Evolutionary conservation across 2,329 filamentous ascomycete genomes (phyloP).

Genomic region (Beauveria sp.): DNA sequence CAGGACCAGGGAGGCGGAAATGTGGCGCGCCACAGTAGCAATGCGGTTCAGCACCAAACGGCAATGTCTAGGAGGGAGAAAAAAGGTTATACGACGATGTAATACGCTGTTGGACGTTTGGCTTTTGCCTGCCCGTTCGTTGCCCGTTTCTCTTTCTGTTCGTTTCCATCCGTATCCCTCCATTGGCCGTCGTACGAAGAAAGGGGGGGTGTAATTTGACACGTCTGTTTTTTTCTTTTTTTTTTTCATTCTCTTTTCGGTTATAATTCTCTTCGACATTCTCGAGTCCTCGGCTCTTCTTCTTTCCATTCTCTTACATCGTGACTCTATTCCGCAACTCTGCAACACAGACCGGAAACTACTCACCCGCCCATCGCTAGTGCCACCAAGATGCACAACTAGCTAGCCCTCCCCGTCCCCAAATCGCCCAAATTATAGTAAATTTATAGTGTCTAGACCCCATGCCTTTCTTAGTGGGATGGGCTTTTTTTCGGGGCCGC

Average conservation of each 20-base stretch:
- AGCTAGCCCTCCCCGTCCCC: neutral
- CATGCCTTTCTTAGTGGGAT: neutral
- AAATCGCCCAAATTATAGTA: neutral
- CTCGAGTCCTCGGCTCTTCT: no score
- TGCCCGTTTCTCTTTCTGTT: neutral
- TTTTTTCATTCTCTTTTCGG: no score
- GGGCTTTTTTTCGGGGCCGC: neutral
- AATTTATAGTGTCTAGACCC: neutral
- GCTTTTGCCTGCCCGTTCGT: neutral
- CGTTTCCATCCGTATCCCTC: neutral
- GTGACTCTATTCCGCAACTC: no score
- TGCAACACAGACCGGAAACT: no score
- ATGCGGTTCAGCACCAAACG: neutral
- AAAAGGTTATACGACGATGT: neutral
- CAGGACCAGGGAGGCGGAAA: slow-evolving; percentile 1
- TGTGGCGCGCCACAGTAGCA: neutral
- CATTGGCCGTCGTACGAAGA: neutral
- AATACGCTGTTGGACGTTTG: neutral
- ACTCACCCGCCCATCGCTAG: neutral
- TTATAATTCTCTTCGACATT: no score
- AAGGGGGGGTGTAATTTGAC: no score
- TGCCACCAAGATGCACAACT: neutral
- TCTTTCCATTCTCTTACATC: no score
- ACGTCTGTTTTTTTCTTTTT: no score
- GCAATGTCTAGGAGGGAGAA: neutral